A percentile compares a stretch with the other conserved stretches of the same genome.
phyloP scores from a whole-genome alignment of 305 asterid species.

The Coffea humblotiana region DNA sequence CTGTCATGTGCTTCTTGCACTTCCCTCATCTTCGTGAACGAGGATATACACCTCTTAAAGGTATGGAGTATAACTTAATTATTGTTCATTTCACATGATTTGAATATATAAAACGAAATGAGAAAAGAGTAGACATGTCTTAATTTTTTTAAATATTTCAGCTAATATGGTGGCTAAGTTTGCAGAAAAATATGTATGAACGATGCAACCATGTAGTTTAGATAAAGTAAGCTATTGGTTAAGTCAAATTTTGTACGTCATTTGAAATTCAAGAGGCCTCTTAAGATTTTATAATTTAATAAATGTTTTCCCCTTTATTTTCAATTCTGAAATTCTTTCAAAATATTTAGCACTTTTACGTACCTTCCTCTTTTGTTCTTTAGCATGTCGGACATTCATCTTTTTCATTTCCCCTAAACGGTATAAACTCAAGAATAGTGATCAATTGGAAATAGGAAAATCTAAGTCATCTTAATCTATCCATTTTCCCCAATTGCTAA shows the following conservation, averaged over 20 bases:
- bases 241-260: neutral
- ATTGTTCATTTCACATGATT: neutral
- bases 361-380: too few relatives aligned
- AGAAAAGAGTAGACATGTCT: too few relatives aligned
- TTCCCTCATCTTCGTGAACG: conserved; percentile 5
- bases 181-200: too few relatives aligned
- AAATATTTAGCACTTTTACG: neutral
- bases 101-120: too few relatives aligned
- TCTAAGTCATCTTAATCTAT: too few relatives aligned
- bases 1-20: conserved; percentile 7
- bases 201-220: too few relatives aligned
- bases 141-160: too few relatives aligned
- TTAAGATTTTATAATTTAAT: neutral
- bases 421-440: neutral
- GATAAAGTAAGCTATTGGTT: neutral
- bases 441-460: neutral
- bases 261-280: neutral
- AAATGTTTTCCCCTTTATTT: neutral
- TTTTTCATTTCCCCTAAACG: neutral
- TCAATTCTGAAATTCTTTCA: neutral
- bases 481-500: neutral
- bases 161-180: too few relatives aligned
- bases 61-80: neutral
- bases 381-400: too few relatives aligned
- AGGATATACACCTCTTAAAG: conserved; percentile 14